These are phyloP conservation scores for Bacterosira constricta DNA, from an alignment of 108 stramenopile genomes.

Conservation along the genomic window DNA sequence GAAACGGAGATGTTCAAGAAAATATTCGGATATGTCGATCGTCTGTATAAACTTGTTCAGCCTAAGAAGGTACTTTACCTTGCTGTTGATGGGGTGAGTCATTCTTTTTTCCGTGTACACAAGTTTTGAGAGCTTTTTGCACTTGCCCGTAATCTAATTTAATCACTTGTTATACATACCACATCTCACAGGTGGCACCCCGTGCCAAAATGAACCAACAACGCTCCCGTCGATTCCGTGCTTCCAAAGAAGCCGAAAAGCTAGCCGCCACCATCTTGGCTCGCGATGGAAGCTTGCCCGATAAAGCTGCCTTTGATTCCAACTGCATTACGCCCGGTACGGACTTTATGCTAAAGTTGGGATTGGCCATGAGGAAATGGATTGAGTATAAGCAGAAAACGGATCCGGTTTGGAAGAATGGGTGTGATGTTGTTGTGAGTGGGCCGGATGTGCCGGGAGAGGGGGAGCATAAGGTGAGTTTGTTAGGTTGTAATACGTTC, in stretches of 20 bases:
- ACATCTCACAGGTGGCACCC: conserved; percentile 76
- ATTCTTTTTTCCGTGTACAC: background rate
- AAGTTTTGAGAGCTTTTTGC: no score
- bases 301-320: conserved; percentile 89
- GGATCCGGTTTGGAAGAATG: conserved; percentile 94
- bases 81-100: conserved; percentile 93
- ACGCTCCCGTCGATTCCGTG: conserved; percentile 95
- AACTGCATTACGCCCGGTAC: conserved; percentile 99
- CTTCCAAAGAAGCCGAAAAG: conserved; percentile 91
- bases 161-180: no score
- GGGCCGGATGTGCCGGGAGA: conserved; percentile 99
- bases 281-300: conserved; percentile 64
- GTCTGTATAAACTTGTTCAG: conserved; percentile 93
- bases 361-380: conserved; percentile 90
- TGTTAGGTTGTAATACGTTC: no score
- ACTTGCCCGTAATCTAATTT: no score
- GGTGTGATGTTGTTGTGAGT: conserved; percentile 89
- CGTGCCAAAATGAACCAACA: conserved; percentile 99
- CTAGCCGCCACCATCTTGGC: conserved; percentile 85
- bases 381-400: conserved; percentile 91
- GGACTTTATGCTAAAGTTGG: conserved; percentile 96
- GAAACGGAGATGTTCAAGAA: conserved; percentile 98
- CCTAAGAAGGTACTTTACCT: conserved; percentile 90
- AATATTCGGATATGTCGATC: conserved; percentile 95
- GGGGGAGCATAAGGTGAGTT: conserved; percentile 93